Evolutionary conservation across 805 yeast species (phyloP), one percentile per base, ranked within the genome.

Genomic region (Yamadazyma laniorum): DNA sequence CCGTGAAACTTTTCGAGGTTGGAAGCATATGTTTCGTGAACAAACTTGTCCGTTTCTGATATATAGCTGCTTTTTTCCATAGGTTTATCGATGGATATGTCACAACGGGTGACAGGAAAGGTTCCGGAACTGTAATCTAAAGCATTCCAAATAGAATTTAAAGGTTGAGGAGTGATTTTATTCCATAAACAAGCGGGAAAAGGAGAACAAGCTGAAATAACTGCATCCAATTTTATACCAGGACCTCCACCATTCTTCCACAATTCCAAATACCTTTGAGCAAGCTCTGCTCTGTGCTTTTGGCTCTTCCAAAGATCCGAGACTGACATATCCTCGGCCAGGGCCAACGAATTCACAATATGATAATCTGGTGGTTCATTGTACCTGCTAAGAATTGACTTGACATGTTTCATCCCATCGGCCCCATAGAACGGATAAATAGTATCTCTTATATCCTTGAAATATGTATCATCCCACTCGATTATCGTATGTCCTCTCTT

Each of bases 31-130:
- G 33, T 33, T 14, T 43, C 37, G 28, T 37, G 37, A 13, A 41
- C 40, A 9, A 27, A 23, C 32, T 35, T 29, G 23, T 46, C 50
- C 2, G 34, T 19, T 2, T 37, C 49, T 22, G 37, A 30, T 3
- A 39, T 32, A 19, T 37, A 45, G 9, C 25, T 29, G 6, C 23
- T 19, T 18, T 28, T 35, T 12, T 27, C 31, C 3, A 31, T 19
- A 5, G 37, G 37, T 23, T 25, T 39, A 22, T 40, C 45, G 11
- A 37, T 30, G 9, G 35, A 11, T 11, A 28, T 27, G 21, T 43
- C 47, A 34, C 48, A 45, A 43, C 64, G 62, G 3, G 80, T 70
- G 4, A 79, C 78, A 0, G 86, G 86, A 16, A 80, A 45, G 1
- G 72, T 71, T 3, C 40, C 44, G 6, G 40, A 37, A 30, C 28